These are phyloP conservation scores for Plasmodium sp. DNA, from an alignment of 169 alveolate species.

Conservation along the genomic window DNA sequence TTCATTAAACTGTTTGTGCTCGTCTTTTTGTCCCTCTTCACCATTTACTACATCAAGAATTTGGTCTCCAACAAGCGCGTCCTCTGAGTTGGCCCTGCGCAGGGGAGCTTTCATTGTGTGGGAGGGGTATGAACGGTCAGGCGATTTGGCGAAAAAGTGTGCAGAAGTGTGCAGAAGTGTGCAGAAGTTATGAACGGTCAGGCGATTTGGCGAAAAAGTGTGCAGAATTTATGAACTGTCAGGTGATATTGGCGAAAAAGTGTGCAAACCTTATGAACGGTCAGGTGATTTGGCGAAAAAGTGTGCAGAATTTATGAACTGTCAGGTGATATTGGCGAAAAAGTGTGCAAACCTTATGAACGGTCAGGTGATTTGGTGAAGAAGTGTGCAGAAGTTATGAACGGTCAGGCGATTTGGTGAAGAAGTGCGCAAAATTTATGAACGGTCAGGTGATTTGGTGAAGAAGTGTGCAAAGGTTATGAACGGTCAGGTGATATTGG, in stretches of 20 bases:
- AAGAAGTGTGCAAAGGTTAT: too few species aligned
- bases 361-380: not conserved
- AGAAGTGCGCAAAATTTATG: not conserved
- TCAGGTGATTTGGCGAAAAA: not conserved
- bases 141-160: not conserved
- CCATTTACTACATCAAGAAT: conserved; percentile 63
- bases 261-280: not conserved
- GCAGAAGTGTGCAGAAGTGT: not conserved
- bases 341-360: not conserved
- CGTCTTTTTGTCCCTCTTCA: conserved; percentile 45
- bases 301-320: not conserved
- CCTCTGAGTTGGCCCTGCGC: not conserved
- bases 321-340: not conserved
- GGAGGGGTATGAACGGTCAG: not conserved
- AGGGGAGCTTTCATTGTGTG: not conserved
- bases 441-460: not conserved
- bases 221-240: not conserved
- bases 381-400: not conserved
- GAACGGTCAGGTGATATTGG: too few species aligned
- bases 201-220: not conserved
- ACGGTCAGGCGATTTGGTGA: not conserved
- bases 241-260: not conserved
- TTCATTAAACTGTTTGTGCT: conserved; percentile 69
- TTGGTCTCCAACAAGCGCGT: conserved; percentile 71
- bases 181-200: not conserved